Evolutionary conservation across 2,329 filamentous ascomycete species (phyloP).

Genomic region (Triangularia setosa): DNA sequence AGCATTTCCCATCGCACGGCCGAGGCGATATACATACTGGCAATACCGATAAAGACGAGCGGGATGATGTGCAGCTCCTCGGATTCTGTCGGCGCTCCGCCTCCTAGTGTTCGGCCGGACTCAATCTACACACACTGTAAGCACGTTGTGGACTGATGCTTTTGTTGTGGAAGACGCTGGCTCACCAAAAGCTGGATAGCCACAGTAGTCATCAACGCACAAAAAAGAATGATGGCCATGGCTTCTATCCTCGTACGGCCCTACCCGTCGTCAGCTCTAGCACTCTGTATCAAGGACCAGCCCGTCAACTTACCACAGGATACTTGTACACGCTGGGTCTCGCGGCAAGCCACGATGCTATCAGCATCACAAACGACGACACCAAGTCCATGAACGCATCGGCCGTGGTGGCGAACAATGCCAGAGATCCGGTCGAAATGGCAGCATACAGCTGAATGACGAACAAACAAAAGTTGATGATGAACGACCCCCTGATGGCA

Average conservation of each 20-base stretch:
- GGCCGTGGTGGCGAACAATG: constrained; percentile 61
- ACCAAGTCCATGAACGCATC: constrained; percentile 65
- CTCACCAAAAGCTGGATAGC: constrained; percentile 58
- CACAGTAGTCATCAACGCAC: constrained; percentile 62
- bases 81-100: constrained; percentile 37
- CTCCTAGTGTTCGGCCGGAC: constrained; percentile 49
- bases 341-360: constrained; percentile 56
- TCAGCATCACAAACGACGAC: constrained; percentile 59
- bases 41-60: constrained; percentile 50
- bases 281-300: constrained; percentile 4
- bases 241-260: constrained; percentile 61
- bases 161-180: background rate
- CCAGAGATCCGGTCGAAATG: constrained; percentile 55
- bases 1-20: constrained; percentile 1
- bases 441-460: constrained; percentile 57
- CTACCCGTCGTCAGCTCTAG: constrained; percentile 16
- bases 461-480: constrained; percentile 51
- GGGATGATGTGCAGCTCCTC: constrained; percentile 50
- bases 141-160: background rate
- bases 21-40: constrained; percentile 39
- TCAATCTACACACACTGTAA: constrained; percentile 40
- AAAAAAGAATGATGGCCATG: constrained; percentile 62
- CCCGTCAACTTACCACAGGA: constrained; percentile 44
- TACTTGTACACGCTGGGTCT: constrained; percentile 59
- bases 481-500: constrained; percentile 49